These are phyloP conservation scores for Pistacia atlantica DNA, from an alignment of 345 rosid genomes.

Conservation along the genomic window DNA sequence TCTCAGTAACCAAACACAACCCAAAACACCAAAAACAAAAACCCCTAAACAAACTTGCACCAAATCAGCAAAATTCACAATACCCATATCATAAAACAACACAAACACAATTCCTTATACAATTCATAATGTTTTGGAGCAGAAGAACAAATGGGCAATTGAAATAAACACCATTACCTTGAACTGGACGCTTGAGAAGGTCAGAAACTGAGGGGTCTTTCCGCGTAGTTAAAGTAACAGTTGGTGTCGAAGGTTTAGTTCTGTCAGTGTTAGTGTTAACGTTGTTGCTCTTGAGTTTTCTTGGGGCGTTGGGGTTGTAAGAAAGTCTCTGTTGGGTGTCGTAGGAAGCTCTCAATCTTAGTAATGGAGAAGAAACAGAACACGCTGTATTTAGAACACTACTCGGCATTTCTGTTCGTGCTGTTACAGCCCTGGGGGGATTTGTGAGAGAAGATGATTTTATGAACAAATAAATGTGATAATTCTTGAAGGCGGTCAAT, in stretches of 20 bases:
- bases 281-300: constrained; percentile 23
- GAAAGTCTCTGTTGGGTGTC: constrained; percentile 65
- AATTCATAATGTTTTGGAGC: not conserved
- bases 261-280: constrained; percentile 19
- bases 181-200: constrained; percentile 57
- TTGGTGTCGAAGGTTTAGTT: constrained; percentile 26
- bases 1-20: constrained; percentile 2
- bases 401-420: not conserved
- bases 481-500: too few relatives aligned
- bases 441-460: not conserved
- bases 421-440: not conserved
- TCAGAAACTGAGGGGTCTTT: constrained; percentile 43
- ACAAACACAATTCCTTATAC: too few relatives aligned
- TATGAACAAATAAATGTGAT: too few relatives aligned
- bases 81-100: not conserved
- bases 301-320: constrained; percentile 80
- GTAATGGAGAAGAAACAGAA: not conserved
- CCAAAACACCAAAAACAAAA: not conserved
- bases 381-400: not conserved
- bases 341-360: constrained; percentile 60
- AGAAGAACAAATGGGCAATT: not conserved
- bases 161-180: constrained; percentile 38
- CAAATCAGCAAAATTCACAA: not conserved
- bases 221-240: constrained; percentile 31
- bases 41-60: not conserved